phyloP scores from a whole-genome alignment of 257 asterid genomes.

The Pogostemon cablin region DNA sequence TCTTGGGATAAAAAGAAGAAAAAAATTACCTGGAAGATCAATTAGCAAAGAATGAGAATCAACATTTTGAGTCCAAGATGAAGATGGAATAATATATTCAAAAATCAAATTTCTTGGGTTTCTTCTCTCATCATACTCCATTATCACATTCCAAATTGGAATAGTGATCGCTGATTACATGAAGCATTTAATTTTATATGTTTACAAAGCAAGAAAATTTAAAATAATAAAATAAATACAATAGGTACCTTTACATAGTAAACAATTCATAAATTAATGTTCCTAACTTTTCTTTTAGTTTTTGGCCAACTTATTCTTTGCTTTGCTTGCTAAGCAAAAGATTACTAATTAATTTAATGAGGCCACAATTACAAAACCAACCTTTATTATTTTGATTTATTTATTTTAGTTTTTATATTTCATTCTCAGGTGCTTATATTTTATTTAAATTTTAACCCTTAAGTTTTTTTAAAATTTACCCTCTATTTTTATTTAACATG shows the following conservation, averaged over 20 bases:
- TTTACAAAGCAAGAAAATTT: slow-evolving; percentile 4
- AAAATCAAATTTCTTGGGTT: slow-evolving; percentile 26
- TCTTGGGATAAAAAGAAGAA: background rate
- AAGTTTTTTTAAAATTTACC: too few species aligned
- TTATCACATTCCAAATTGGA: background rate
- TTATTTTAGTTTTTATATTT: background rate
- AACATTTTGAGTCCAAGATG: slow-evolving; percentile 30
- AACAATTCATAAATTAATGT: background rate
- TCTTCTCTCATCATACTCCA: slow-evolving; percentile 16
- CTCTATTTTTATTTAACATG: too few species aligned
- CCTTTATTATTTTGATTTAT: background rate
- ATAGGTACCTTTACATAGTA: background rate
- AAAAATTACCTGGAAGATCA: slow-evolving; percentile 35
- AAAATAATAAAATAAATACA: background rate
- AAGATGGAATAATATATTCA: slow-evolving; percentile 33
- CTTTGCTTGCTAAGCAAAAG: slow-evolving; percentile 9
- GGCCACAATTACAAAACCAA: background rate
- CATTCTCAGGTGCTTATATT: too few species aligned
- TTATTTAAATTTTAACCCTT: too few species aligned
- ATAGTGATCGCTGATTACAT: background rate
- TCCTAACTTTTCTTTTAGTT: slow-evolving; percentile 32
- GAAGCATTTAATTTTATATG: background rate
- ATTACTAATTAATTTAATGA: background rate
- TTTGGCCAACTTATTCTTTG: slow-evolving; percentile 29
- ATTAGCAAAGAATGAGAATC: slow-evolving; percentile 32